These are phyloP conservation scores for Akebia trifoliata DNA, from an alignment of 164 flowering plant genomes.

Conservation along the genomic window DNA sequence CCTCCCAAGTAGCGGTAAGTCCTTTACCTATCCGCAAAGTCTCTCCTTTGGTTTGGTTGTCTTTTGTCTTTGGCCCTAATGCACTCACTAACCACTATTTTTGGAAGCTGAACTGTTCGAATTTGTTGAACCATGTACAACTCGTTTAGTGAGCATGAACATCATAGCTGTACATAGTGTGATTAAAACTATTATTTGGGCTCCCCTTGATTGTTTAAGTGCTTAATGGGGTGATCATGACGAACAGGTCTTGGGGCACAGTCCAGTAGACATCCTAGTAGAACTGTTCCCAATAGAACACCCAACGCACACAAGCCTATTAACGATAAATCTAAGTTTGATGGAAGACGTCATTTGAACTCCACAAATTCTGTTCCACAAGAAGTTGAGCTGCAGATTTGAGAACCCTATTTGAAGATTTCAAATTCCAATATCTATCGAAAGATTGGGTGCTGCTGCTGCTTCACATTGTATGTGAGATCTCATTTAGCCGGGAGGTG, in stretches of 20 bases:
- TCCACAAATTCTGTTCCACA: slow-evolving; percentile 20
- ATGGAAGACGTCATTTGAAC: slow-evolving; percentile 23
- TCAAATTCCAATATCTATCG: neutral
- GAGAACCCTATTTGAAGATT: slow-evolving; percentile 6
- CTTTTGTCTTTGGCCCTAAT: neutral
- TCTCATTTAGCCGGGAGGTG: slow-evolving; percentile 2
- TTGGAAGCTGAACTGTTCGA: neutral
- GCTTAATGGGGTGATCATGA: slow-evolving; percentile 8
- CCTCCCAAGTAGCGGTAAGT: slow-evolving; percentile 63
- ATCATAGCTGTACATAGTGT: neutral
- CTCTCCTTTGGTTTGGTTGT: neutral
- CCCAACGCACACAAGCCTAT: slow-evolving; percentile 26
- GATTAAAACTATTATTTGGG: neutral
- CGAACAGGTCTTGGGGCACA: slow-evolving; percentile 33
- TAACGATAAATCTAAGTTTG: slow-evolving; percentile 31
- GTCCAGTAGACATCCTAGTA: slow-evolving; percentile 21
- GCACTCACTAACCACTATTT: neutral
- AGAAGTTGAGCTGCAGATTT: slow-evolving; percentile 17
- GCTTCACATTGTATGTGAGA: slow-evolving; percentile 21
- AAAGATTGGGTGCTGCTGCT: slow-evolving; percentile 1
- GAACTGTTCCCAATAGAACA: slow-evolving; percentile 28
- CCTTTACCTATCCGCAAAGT: slow-evolving; percentile 12
- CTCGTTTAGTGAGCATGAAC: too few species aligned
- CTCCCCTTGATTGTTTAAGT: neutral
- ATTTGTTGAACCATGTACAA: too few species aligned